phyloP scores from a whole-genome alignment of 2,329 filamentous ascomycete genomes.

The Didymella lethalis region DNA sequence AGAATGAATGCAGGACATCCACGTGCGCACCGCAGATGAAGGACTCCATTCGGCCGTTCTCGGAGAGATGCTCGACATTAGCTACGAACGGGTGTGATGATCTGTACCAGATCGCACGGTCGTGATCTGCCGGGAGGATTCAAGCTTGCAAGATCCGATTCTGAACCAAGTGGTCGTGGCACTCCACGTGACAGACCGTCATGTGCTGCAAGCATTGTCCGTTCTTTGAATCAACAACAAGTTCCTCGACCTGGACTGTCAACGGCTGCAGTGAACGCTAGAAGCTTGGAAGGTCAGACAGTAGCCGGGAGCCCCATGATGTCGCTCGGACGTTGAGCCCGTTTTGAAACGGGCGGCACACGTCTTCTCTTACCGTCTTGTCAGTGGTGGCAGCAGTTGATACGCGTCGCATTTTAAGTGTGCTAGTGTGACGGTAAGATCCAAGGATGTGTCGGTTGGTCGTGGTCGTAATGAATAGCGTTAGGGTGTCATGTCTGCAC shows the following conservation, averaged over 20 bases:
- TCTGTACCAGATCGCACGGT: background rate
- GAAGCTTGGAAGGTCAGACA: background rate
- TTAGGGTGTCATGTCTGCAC: background rate
- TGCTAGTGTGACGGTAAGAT: background rate
- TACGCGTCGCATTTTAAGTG: background rate
- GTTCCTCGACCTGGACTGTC: background rate
- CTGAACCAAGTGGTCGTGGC: background rate
- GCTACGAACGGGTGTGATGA: background rate
- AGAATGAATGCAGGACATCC: background rate
- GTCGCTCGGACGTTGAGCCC: background rate
- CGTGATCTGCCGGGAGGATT: conserved; percentile 2
- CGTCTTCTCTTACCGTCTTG: background rate
- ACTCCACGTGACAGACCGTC: background rate
- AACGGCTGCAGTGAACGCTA: background rate
- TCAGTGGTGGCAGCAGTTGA: background rate
- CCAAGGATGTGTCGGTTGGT: background rate
- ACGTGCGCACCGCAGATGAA: background rate
- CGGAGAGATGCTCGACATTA: background rate
- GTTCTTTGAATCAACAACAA: background rate
- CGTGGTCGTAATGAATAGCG: background rate
- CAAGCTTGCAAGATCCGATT: background rate
- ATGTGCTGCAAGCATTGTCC: background rate
- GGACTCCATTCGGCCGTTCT: background rate
- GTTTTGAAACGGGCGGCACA: conserved; percentile 1
- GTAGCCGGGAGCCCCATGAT: background rate